Evolutionary conservation across 441 rosid genomes (phyloP).

Genomic region (Oxalis stricta): DNA sequence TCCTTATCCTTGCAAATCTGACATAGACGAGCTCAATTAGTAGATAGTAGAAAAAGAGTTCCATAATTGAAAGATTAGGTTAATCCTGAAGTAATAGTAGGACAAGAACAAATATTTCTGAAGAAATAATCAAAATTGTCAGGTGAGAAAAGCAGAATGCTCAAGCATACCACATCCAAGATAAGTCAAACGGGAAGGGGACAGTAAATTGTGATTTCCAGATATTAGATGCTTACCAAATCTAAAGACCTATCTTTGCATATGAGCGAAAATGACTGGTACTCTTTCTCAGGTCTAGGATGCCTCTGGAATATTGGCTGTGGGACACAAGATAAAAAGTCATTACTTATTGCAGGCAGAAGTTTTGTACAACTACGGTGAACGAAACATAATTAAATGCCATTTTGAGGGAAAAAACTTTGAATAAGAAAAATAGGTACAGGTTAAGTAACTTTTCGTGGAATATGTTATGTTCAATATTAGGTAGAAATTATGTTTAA

Average conservation of each 20-base stretch:
- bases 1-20: conserved; percentile 46
- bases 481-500: no score
- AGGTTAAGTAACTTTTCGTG: no score
- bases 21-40: background rate
- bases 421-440: no score
- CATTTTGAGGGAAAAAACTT: no score
- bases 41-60: background rate
- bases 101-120: no score
- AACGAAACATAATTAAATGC: no score
- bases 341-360: no score
- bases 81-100: background rate
- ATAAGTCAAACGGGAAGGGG: conserved; percentile 3
- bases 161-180: background rate
- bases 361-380: no score
- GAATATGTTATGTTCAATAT: no score
- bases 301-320: conserved; percentile 49
- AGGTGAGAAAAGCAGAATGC: background rate
- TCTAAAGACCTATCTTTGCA: conserved; percentile 40
- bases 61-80: background rate
- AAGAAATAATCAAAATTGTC: no score
- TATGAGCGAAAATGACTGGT: conserved; percentile 47
- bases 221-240: conserved; percentile 21
- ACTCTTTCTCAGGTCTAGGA: conserved; percentile 49
- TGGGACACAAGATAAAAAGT: conserved; percentile 2
- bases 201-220: background rate